Evolutionary conservation across 768 basidiomycete genomes (phyloP).

Genomic region (Auricularia sp.): DNA sequence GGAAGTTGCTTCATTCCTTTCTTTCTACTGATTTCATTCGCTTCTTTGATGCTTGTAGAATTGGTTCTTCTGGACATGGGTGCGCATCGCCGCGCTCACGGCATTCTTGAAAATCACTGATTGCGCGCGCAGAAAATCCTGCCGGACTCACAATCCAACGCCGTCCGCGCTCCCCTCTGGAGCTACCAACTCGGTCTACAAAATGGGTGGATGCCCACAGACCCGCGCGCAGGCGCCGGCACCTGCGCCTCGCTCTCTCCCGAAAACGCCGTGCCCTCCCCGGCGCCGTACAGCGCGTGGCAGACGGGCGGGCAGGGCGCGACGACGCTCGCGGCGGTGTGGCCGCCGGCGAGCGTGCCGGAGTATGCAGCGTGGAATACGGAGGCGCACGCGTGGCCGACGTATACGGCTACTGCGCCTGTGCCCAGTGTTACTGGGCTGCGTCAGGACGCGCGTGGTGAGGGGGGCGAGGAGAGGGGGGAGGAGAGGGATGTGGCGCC

Average conservation of each 20-base stretch:
- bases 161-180: conserved; percentile 81
- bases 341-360: conserved; percentile 26
- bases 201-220: conserved; percentile 86
- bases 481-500: conserved; percentile 54
- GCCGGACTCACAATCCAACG: conserved; percentile 53
- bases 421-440: conserved; percentile 56
- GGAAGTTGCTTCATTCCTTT: not conserved
- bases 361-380: conserved; percentile 58
- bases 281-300: conserved; percentile 51
- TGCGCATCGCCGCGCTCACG: too few relatives aligned
- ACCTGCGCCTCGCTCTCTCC: conserved; percentile 44
- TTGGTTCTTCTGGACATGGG: too few relatives aligned
- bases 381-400: conserved; percentile 29
- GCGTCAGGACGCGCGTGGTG: conserved; percentile 23
- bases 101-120: too few relatives aligned
- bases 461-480: conserved; percentile 69
- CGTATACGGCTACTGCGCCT: conserved; percentile 62
- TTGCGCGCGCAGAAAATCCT: conserved; percentile 54
- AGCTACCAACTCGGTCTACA: conserved; percentile 86
- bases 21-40: too few relatives aligned
- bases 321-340: conserved; percentile 51
- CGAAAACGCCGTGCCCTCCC: conserved; percentile 35
- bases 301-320: conserved; percentile 78
- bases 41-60: too few relatives aligned
- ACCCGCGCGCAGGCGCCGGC: conserved; percentile 75